Evolutionary conservation across 768 basidiomycete genomes (phyloP), one percentile per base, ranked within the genome.

Genomic region (Pilatotrama ljubarskyi): DNA sequence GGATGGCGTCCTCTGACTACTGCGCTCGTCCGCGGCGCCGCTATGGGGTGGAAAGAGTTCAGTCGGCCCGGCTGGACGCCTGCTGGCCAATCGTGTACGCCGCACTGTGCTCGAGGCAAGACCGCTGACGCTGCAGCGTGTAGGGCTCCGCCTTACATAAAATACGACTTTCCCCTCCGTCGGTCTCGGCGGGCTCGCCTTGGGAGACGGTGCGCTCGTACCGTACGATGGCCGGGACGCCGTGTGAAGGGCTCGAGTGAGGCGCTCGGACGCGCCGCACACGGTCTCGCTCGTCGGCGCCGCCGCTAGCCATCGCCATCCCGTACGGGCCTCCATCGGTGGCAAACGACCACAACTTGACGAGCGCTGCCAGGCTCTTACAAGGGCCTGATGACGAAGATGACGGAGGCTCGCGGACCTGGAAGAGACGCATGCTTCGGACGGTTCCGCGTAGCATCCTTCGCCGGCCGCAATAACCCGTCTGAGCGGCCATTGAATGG

Each of bases 111-210:
- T 29, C 61, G 47, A 47, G 50, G 55, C 56, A 58, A 38, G 51
- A 25, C 40, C 52, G 48, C 41, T 58, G 51, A 37, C 56, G 44
- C 37, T 51, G 51, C 55, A 58, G 47, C 56, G 55, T 63, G 56
- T 48, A 15, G 13, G 14, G 37, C 44, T 26, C 44, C 46, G 61
- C 53, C 61, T 63, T 63, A 63, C 56, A 63, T 63, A 63, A 63
- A 50, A 22, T 38, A 3, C 38, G 48, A 63, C 61, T 55, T 58
- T 63, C 56, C 61, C 51, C 56, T 63, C 6, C 40, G 38, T 47
- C 36, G 61, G 61, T 50, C 47, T 41, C 47, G 49, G 29, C n/a
- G 32, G 22, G 32, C 56, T 55, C 51, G 22, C 32, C 15, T 53
- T 24, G 51, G 48, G 37, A 22, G 13, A 26, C 61, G 18, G 41